Conservation (phyloP, 2,329 filamentous ascomycete species). For the Microcyclospora pomicola region DNA sequence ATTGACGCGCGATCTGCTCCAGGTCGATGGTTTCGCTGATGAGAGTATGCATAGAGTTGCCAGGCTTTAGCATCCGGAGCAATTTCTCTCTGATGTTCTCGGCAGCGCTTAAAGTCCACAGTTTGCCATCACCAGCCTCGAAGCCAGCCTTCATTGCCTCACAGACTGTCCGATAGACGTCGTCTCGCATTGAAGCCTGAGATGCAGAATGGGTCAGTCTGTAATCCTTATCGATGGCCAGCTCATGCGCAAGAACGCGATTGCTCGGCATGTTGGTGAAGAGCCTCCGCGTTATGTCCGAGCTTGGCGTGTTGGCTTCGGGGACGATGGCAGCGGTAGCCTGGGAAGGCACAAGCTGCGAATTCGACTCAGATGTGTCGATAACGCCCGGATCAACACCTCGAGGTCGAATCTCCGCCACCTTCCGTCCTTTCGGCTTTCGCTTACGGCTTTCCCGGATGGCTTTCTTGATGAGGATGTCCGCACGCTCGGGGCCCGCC, state of each 20-base stretch:
- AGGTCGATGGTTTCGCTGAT: slow-evolving; percentile 65
- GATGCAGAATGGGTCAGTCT: slow-evolving; percentile 48
- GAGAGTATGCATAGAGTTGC: slow-evolving; percentile 58
- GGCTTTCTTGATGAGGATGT: slow-evolving; percentile 59
- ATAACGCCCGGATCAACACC: slow-evolving; percentile 27
- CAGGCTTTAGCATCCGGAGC: slow-evolving; percentile 54
- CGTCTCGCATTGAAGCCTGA: slow-evolving; percentile 40
- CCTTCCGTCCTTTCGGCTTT: slow-evolving; percentile 49
- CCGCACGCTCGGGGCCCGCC: slow-evolving; percentile 56
- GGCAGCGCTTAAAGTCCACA: slow-evolving; percentile 57
- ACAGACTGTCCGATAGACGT: slow-evolving; percentile 45
- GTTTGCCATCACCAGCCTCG: slow-evolving; percentile 49
- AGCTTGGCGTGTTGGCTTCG: slow-evolving; percentile 14
- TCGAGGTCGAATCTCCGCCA: slow-evolving; percentile 57
- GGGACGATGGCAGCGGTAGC: slow-evolving; percentile 9
- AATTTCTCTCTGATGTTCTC: slow-evolving; percentile 59
- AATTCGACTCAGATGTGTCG: not conserved
- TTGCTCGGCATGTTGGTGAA: slow-evolving; percentile 57
- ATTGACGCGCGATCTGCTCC: slow-evolving; percentile 55
- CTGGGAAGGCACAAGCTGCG: slow-evolving; percentile 1
- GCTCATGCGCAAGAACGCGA: slow-evolving; percentile 60
- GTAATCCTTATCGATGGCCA: slow-evolving; percentile 67
- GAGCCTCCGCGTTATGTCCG: slow-evolving; percentile 26
- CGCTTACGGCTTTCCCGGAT: slow-evolving; percentile 57
- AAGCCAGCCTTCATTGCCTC: slow-evolving; percentile 49